Percentiles rank a stretch among this genome's conserved stretches.
Conservation (phyloP, 345 rosid genomes). For the Conringia planisiliqua region DNA sequence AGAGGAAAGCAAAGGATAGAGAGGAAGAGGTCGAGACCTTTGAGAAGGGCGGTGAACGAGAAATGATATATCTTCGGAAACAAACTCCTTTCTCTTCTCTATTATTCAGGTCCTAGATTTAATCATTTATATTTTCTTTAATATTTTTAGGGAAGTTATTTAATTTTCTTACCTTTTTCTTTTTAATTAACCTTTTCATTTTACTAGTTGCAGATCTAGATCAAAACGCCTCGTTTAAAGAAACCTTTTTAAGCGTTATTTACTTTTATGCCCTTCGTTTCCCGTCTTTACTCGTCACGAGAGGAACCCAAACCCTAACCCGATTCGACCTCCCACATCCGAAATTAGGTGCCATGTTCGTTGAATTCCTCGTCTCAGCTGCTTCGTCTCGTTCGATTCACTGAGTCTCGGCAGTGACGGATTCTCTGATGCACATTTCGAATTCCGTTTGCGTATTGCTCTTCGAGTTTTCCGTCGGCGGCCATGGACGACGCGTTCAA, state of each 20-base stretch:
- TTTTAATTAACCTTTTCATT: neutral
- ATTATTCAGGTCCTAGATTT: conserved; percentile 11
- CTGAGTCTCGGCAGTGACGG: conserved; percentile 12
- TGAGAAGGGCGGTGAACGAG: conserved; percentile 20
- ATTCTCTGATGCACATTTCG: conserved; percentile 33
- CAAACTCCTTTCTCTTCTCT: conserved; percentile 1
- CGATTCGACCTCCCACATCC: neutral
- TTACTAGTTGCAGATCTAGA: neutral
- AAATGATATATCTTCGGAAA: neutral
- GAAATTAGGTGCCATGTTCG: conserved; percentile 3
- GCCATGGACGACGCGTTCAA: conserved; percentile 54
- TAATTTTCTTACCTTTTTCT: neutral
- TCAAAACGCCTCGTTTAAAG: neutral
- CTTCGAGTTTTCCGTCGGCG: conserved; percentile 34
- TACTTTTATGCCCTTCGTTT: conserved; percentile 12
- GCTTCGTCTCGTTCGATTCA: conserved; percentile 14
- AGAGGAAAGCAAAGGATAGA: neutral
- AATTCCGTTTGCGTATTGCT: conserved; percentile 24
- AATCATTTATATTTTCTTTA: neutral
- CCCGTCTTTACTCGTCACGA: conserved; percentile 18
- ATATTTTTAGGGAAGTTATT: neutral
- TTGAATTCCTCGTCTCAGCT: neutral
- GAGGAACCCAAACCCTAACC: conserved; percentile 44
- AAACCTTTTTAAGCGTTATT: neutral
- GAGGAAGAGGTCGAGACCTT: conserved; percentile 28